Conservation (phyloP, 306 rosid genomes). For the Pyrus bretschneideri region DNA sequence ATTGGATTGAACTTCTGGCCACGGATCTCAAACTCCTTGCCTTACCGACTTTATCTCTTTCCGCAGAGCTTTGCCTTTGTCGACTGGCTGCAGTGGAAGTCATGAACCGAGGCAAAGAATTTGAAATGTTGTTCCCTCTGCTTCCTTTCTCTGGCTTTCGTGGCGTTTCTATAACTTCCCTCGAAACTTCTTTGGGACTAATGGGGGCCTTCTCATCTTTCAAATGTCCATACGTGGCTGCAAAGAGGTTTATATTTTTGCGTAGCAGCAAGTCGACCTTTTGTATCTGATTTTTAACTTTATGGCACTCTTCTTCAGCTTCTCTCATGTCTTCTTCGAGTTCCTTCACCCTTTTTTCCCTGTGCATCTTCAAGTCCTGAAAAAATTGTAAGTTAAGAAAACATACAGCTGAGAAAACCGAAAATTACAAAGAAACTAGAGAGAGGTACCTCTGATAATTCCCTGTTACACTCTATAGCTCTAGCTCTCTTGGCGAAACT, state of each 20-base stretch:
- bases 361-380: conserved; percentile 75
- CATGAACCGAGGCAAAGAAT: conserved; percentile 87
- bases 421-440: conserved; percentile 13
- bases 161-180: conserved; percentile 40
- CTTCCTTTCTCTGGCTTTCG: conserved; percentile 33
- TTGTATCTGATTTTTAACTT: conserved; percentile 44
- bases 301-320: conserved; percentile 51
- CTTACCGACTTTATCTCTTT: conserved; percentile 35
- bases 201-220: conserved; percentile 33
- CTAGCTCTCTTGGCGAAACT: conserved; percentile 87
- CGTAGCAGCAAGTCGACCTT: conserved; percentile 41
- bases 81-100: conserved; percentile 91
- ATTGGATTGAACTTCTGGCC: conserved; percentile 55
- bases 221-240: conserved; percentile 15
- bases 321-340: conserved; percentile 67
- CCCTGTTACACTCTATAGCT: conserved; percentile 60
- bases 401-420: not conserved
- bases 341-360: conserved; percentile 50
- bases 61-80: conserved; percentile 58
- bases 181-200: conserved; percentile 34
- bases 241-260: conserved; percentile 41
- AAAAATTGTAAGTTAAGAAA: conserved; percentile 6
- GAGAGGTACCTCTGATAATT: conserved; percentile 49
- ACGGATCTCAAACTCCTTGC: conserved; percentile 40
- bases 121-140: conserved; percentile 22